Percentiles rank a stretch among this genome's conserved stretches.
Conservation (phyloP, 2,329 filamentous ascomycete species). For the Alternaria sp. region DNA sequence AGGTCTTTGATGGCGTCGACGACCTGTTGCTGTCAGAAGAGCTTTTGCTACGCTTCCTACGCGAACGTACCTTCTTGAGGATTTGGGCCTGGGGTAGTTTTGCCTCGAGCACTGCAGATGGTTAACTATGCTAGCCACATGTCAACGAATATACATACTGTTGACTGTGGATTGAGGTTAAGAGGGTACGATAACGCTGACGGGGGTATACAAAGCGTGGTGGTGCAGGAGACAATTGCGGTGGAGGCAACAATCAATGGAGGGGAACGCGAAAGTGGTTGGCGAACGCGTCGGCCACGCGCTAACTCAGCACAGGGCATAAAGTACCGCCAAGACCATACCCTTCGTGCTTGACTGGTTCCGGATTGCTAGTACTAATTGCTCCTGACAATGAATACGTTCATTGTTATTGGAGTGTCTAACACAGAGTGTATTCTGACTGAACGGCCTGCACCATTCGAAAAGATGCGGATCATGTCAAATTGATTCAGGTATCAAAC, state of each 20-base stretch:
- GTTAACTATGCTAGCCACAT: constrained; percentile 24
- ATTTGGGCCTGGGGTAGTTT: constrained; percentile 91
- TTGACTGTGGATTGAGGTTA: constrained; percentile 13
- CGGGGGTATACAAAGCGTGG: constrained; percentile 10
- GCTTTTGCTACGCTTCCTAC: background rate
- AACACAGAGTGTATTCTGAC: no score
- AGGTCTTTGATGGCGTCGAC: constrained; percentile 99
- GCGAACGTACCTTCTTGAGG: constrained; percentile 82
- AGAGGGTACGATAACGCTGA: background rate
- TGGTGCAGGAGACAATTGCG: constrained; percentile 12
- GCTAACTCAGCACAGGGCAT: constrained; percentile 24
- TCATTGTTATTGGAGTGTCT: background rate
- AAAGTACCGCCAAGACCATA: constrained; percentile 11
- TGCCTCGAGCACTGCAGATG: constrained; percentile 83
- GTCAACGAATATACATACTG: constrained; percentile 21
- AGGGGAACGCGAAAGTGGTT: constrained; percentile 27
- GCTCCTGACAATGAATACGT: background rate
- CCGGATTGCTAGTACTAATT: background rate
- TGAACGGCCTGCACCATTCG: background rate
- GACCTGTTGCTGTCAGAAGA: constrained; percentile 64
- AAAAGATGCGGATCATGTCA: background rate
- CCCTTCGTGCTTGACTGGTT: background rate
- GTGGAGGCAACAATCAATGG: constrained; percentile 26
- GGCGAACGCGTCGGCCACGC: constrained; percentile 27
- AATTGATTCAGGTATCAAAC: background rate